Percentiles rank a stretch among this genome's conserved stretches.
These are phyloP conservation scores for Letharia lupina DNA, from an alignment of 495 filamentous ascomycete species.

Conservation along the genomic window DNA sequence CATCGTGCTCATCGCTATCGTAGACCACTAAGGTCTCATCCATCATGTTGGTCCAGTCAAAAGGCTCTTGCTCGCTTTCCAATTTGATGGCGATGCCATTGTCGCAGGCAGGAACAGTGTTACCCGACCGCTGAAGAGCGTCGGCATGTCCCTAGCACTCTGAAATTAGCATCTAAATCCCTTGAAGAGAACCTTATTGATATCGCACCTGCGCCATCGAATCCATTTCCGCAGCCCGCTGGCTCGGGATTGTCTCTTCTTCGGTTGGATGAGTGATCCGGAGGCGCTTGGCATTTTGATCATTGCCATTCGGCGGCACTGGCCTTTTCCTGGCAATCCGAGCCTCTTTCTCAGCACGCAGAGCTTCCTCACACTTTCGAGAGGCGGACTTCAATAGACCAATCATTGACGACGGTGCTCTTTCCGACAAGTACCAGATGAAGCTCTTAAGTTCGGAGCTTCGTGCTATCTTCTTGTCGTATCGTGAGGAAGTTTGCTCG, in stretches of 20 bases:
- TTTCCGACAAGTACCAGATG: neutral
- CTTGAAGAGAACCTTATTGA: too few relatives aligned
- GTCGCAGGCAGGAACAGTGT: too few relatives aligned
- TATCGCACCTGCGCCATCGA: too few relatives aligned
- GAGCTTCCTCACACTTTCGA: neutral
- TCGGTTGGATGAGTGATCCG: neutral
- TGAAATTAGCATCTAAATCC: too few relatives aligned
- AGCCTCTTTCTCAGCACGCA: neutral
- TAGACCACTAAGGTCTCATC: too few relatives aligned
- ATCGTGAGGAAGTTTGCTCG: neutral
- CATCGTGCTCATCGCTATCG: too few relatives aligned
- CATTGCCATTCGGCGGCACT: neutral
- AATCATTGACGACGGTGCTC: neutral
- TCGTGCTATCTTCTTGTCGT: neutral
- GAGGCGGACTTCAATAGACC: neutral
- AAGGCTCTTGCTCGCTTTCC: too few relatives aligned
- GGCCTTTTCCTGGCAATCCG: neutral
- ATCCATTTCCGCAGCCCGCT: too few relatives aligned
- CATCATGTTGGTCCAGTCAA: too few relatives aligned
- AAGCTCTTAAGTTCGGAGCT: neutral
- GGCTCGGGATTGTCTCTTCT: neutral
- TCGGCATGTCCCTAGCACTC: too few relatives aligned
- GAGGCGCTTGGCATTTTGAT: neutral
- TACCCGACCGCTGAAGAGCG: too few relatives aligned
- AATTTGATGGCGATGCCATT: too few relatives aligned